A percentile compares a stretch with the other conserved stretches of the same genome.
Conservation (phyloP, 768 basidiomycete genomes). For the Aureoboletus auriporus region DNA sequence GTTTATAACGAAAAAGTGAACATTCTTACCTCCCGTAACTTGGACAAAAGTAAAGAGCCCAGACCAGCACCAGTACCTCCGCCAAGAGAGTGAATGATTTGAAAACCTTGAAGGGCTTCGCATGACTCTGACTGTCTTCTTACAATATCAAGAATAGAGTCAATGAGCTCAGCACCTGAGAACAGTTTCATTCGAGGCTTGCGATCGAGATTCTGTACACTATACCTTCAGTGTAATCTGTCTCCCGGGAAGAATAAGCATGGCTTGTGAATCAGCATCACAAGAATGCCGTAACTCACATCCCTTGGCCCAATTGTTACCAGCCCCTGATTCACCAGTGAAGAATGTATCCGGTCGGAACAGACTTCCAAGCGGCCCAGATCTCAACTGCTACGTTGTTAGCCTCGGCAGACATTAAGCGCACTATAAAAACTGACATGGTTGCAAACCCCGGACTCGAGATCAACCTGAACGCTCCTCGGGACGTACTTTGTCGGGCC, state of each 20-base stretch:
- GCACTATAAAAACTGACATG: conserved; percentile 42
- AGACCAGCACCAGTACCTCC: conserved; percentile 89
- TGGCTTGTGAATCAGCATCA: conserved; percentile 3
- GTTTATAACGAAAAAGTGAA: not conserved
- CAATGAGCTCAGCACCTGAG: conserved; percentile 86
- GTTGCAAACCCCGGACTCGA: conserved; percentile 85
- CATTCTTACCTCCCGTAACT: conserved; percentile 66
- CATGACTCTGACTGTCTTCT: conserved; percentile 77
- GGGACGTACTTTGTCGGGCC: conserved; percentile 76
- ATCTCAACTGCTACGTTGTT: conserved; percentile 47
- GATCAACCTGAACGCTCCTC: conserved; percentile 84
- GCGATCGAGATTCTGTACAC: not conserved
- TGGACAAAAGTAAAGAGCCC: conserved; percentile 75
- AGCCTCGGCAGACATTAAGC: not conserved
- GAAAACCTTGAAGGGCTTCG: conserved; percentile 89
- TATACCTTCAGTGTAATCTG: conserved; percentile 86
- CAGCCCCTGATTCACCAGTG: conserved; percentile 59
- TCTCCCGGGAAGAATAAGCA: conserved; percentile 19
- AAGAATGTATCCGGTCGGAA: conserved; percentile 89
- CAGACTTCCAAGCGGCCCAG: conserved; percentile 65
- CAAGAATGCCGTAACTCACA: conserved; percentile 47
- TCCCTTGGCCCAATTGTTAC: conserved; percentile 97
- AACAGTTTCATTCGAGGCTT: not conserved
- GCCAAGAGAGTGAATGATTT: conserved; percentile 84
- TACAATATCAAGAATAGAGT: conserved; percentile 76